These are phyloP conservation scores for Hypoxylon rickii DNA, from an alignment of 495 filamentous ascomycete species.

Conservation along the genomic window DNA sequence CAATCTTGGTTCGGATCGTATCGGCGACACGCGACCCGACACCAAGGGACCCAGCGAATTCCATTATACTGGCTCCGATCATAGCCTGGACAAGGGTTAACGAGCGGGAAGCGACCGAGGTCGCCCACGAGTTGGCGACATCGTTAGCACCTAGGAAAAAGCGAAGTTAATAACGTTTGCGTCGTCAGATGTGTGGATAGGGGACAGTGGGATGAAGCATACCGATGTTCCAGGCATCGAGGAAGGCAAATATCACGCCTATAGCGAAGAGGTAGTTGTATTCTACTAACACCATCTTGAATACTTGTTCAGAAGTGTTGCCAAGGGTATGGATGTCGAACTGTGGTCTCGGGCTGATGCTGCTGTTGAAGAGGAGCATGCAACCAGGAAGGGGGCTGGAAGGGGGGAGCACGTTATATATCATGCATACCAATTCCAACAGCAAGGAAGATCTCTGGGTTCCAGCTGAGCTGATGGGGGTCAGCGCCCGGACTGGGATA, in stretches of 20 bases:
- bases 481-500: no score
- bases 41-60: constrained; percentile 66
- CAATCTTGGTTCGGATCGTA: constrained; percentile 70
- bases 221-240: constrained; percentile 74
- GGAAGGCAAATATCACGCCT: constrained; percentile 74
- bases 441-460: background rate
- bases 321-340: no score
- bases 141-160: constrained; percentile 59
- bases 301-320: no score
- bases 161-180: background rate
- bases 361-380: background rate
- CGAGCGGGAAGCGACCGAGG: constrained; percentile 70
- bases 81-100: constrained; percentile 70
- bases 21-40: constrained; percentile 67
- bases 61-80: constrained; percentile 67
- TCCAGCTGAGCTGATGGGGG: no score
- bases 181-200: constrained; percentile 14
- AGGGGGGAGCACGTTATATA: constrained; percentile 10
- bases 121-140: constrained; percentile 79
- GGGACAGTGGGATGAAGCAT: constrained; percentile 2
- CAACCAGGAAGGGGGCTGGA: background rate
- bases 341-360: constrained; percentile 1
- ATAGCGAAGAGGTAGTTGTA: constrained; percentile 76
- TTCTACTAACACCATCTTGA: constrained; percentile 52
- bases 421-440: background rate